Conservation (phyloP, 2,329 filamentous ascomycete genomes). For the Ceratocystis papillata region DNA sequence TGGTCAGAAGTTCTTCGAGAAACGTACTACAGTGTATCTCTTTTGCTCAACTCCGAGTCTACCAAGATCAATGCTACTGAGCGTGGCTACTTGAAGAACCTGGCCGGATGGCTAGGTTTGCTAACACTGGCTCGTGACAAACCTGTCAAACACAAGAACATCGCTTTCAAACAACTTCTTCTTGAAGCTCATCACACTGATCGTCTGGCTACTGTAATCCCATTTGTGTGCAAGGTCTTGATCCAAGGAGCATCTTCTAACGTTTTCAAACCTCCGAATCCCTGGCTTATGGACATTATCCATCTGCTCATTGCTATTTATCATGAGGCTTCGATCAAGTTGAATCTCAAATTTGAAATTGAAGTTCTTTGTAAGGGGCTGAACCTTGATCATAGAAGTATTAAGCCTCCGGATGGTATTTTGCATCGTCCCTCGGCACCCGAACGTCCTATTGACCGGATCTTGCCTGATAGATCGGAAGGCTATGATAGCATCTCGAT, state of each 20-base stretch:
- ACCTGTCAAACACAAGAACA: conserved; percentile 90
- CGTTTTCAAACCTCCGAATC: conserved; percentile 88
- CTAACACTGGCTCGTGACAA: conserved; percentile 87
- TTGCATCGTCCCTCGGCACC: conserved; percentile 50
- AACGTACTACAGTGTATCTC: conserved; percentile 76
- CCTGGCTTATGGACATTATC: conserved; percentile 96
- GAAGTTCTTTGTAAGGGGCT: conserved; percentile 93
- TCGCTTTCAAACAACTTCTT: conserved; percentile 91
- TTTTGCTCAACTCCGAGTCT: conserved; percentile 79
- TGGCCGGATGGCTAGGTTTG: conserved; percentile 87
- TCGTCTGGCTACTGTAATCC: conserved; percentile 81
- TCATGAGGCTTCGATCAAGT: conserved; percentile 80
- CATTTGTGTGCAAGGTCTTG: conserved; percentile 94
- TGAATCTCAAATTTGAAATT: conserved; percentile 97
- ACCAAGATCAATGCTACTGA: conserved; percentile 78
- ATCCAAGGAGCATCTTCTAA: conserved; percentile 73
- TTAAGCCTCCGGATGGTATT: conserved; percentile 79
- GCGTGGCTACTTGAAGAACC: conserved; percentile 78
- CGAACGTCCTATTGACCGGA: conserved; percentile 45
- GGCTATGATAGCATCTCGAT: conserved; percentile 74
- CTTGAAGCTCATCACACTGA: conserved; percentile 91
- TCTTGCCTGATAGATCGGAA: conserved; percentile 59
- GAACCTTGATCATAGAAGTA: conserved; percentile 80
- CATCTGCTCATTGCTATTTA: conserved; percentile 86
- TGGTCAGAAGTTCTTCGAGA: conserved; percentile 88